Base-by-base conservation (phyloP, 139 green algal species). In the Chlamydomonas incerta region DNA sequence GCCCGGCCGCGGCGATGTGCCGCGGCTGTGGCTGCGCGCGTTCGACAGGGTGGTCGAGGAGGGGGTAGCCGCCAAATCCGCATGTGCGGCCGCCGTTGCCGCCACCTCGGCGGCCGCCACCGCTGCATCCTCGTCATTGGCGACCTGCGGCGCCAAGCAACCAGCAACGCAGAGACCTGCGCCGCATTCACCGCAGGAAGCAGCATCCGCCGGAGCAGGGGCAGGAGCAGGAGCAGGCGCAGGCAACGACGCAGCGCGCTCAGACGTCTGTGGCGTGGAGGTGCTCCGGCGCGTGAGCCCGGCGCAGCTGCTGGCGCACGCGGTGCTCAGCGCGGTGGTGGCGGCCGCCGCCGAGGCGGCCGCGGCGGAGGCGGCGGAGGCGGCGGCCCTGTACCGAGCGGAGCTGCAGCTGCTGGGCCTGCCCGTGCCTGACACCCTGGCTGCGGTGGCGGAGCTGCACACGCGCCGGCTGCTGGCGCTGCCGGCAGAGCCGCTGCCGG, bases 271-370 rank as follows among this genome's bases (percentile, higher is more conserved):
- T n/a, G n/a, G n/a, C n/a, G 35, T 50, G 29, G 70, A 28, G 3
- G 26, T 23, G 26, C 15, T 33, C n/a, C 21, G 35, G 6, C 15
- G 35, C 5, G 46, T 85, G 31, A 28, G 79, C 13, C 79, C 79
- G 1, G 79, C 66, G 11, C 79, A 85, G 79, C 79, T 85, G 20
- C 33, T 85, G 31, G 79, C 79, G 18, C 79, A 85, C 14, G 79
- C 79, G 0, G 79, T 28, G 67, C 79, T 85, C 18, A 85, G 79
- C 47, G 31, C 75, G 24, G 79, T 75, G 5, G 10, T 85, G 26
- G 11, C 24, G 5, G 63, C 77, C 2, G 77, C 79, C 15, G 62
- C 77, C 28, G 77, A 9, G 37, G 77, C 77, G 63, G 60, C 34
- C 28, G 75, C 60, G 60, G 75, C 74, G 34, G 58, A 35, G 14